Evolutionary conservation across 2,329 filamentous ascomycete species (phyloP), one percentile per base, ranked within the genome.

Genomic region (Fusarium zealandicum): DNA sequence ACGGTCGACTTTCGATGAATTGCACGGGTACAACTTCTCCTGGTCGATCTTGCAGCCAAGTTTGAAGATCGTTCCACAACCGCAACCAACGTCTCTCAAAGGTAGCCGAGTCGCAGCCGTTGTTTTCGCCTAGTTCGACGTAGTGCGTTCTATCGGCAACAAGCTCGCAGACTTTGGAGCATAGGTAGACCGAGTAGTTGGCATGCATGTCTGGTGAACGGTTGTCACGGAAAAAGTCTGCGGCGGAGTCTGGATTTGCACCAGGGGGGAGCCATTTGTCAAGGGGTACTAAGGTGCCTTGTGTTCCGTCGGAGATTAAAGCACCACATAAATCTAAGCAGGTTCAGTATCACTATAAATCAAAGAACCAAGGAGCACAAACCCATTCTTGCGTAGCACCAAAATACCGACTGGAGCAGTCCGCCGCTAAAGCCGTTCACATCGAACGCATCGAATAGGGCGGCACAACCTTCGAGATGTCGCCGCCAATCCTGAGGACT

Each of bases 331-430:
- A 68, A 66, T 85, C 82, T 80, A 33, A 6, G 25, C 7, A n/a
- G 0, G 55, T 17, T 53, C 54, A 51, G 54, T 18, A 44, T 27
- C 13, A 18, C 6, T 6, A 39, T 20, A 46, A 31, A 31, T 27
- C 22, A 0, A 8, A 28, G n/a, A 30, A 27, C 13, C 35, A 25
- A 27, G 11, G 20, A 37, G 25, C 42, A 60, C 73, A 55, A 52
- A 79, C 77, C 77, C 81, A 85, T 85, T 38, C 82, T 75, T 1
- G 80, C 81, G 63, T 82, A 85, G 57, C 81, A 84, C 82, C 82
- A 85, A 54, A 85, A 85, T 0, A 84, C 73, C 0, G 82, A 80
- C 65, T 82, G 81, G 6, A 80, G 67, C 14, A 84, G 64, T 0
- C 81, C 82, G 3, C 79, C 78, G 17, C 75, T 77, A 41, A 82